Conservation (phyloP, 1,139 yeast genomes). For the Diutina ranongensis region DNA sequence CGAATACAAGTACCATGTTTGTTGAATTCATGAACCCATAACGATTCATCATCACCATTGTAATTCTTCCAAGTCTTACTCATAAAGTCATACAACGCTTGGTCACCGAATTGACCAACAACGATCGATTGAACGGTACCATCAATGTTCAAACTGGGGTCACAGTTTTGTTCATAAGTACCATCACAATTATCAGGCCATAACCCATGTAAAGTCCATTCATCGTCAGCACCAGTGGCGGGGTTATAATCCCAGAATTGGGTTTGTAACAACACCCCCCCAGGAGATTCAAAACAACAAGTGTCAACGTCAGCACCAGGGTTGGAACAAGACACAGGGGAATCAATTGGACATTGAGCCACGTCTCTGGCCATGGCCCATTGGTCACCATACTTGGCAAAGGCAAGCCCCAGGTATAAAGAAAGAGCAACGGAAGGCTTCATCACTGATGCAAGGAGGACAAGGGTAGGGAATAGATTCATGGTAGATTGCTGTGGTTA, state of each 20-base stretch:
- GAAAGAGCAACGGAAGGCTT: neutral
- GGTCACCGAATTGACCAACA: slow-evolving; percentile 32
- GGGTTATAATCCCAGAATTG: slow-evolving; percentile 95
- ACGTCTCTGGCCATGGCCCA: neutral
- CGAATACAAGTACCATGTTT: slow-evolving; percentile 76
- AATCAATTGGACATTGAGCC: neutral
- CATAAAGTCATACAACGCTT: slow-evolving; percentile 48
- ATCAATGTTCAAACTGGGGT: slow-evolving; percentile 8
- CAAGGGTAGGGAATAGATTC: neutral
- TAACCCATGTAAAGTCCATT: slow-evolving; percentile 6
- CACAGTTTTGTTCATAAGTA: slow-evolving; percentile 42
- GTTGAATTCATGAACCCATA: slow-evolving; percentile 85
- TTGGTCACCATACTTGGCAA: neutral
- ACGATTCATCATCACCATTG: slow-evolving; percentile 57
- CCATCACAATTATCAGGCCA: slow-evolving; percentile 39
- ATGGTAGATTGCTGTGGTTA: neutral
- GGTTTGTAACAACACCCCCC: slow-evolving; percentile 74
- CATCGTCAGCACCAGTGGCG: slow-evolving; percentile 19
- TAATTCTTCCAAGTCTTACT: slow-evolving; percentile 61
- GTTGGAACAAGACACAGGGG: slow-evolving; percentile 3
- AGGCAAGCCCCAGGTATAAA: neutral
- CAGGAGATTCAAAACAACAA: slow-evolving; percentile 86
- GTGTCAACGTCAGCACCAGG: slow-evolving; percentile 17
- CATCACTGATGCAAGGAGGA: neutral
- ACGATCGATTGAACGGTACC: slow-evolving; percentile 30